A percentile compares a stretch with the other conserved stretches of the same genome.
phyloP scores from a whole-genome alignment of 495 filamentous ascomycete genomes.

The Aspergillus homomorphus region DNA sequence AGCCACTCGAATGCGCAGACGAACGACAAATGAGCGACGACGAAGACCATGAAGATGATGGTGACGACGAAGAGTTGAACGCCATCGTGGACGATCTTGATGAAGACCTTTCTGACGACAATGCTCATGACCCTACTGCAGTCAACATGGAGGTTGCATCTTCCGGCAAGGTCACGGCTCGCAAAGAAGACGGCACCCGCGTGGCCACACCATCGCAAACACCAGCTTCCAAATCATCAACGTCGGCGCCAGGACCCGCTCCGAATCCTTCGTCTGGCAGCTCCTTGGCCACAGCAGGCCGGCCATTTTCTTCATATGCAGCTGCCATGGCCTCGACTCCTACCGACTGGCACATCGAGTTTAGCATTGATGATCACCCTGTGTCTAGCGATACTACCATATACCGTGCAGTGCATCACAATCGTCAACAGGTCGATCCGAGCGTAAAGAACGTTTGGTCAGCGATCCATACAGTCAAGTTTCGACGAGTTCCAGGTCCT shows the following conservation, averaged over 20 bases:
- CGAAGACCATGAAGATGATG: conserved; percentile 64
- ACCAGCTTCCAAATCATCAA: conserved; percentile 45
- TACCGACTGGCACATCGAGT: conserved; percentile 98
- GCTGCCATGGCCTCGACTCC: conserved; percentile 68
- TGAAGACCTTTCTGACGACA: conserved; percentile 76
- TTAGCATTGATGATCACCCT: conserved; percentile 79
- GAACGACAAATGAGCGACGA: conserved; percentile 82
- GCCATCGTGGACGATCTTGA: conserved; percentile 89
- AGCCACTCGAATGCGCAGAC: conserved; percentile 88
- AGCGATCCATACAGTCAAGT: conserved; percentile 85
- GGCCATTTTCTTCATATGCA: conserved; percentile 68
- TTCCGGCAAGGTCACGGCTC: conserved; percentile 90
- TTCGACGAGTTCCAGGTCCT: conserved; percentile 82
- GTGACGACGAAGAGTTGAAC: conserved; percentile 68
- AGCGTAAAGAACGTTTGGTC: conserved; percentile 80
- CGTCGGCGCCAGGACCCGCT: conserved; percentile 35
- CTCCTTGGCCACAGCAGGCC: conserved; percentile 42
- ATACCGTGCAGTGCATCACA: conserved; percentile 88
- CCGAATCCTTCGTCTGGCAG: conserved; percentile 34
- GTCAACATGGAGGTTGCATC: conserved; percentile 91
- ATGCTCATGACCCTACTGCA: conserved; percentile 72
- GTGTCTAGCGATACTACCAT: conserved; percentile 92
- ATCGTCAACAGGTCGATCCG: conserved; percentile 57
- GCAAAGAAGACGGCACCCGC: conserved; percentile 90
- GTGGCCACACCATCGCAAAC: conserved; percentile 82